Evolutionary conservation across 179 eudicot species (phyloP).

Genomic region (Beta macrorhiza): DNA sequence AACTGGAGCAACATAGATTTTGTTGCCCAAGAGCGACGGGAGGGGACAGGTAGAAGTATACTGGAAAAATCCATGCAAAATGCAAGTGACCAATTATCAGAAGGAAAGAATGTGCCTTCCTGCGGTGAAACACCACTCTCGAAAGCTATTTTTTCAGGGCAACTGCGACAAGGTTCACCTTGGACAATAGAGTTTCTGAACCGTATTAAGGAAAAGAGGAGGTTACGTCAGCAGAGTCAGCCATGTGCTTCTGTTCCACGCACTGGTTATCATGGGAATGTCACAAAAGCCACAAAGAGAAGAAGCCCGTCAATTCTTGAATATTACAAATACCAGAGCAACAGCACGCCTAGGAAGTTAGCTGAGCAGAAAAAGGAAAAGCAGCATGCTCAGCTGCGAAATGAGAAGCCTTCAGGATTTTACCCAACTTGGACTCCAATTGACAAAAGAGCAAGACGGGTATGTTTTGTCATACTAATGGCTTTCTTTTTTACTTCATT

Average conservation of each 20-base stretch:
- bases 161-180: conserved; percentile 72
- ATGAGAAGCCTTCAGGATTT: conserved; percentile 43
- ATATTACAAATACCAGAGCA: conserved; percentile 68
- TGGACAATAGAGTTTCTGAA: conserved; percentile 95
- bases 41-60: conserved; percentile 28
- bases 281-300: conserved; percentile 54
- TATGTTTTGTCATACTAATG: conserved; percentile 31
- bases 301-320: conserved; percentile 86
- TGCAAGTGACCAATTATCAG: conserved; percentile 26
- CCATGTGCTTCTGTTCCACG: conserved; percentile 49
- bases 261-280: conserved; percentile 35
- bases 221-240: conserved; percentile 54
- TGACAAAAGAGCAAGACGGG: conserved; percentile 90
- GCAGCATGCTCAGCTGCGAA: conserved; percentile 38
- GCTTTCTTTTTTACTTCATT: neutral
- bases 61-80: conserved; percentile 33
- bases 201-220: conserved; percentile 78
- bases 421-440: conserved; percentile 60
- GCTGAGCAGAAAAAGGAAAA: conserved; percentile 50
- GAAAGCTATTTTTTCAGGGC: conserved; percentile 58
- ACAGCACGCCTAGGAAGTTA: conserved; percentile 47
- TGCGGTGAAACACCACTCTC: conserved; percentile 62
- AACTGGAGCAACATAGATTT: conserved; percentile 25
- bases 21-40: conserved; percentile 29
- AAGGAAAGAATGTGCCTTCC: conserved; percentile 36